phyloP scores from a whole-genome alignment of 148 eudicot species.

The Talinum fruticosum region DNA sequence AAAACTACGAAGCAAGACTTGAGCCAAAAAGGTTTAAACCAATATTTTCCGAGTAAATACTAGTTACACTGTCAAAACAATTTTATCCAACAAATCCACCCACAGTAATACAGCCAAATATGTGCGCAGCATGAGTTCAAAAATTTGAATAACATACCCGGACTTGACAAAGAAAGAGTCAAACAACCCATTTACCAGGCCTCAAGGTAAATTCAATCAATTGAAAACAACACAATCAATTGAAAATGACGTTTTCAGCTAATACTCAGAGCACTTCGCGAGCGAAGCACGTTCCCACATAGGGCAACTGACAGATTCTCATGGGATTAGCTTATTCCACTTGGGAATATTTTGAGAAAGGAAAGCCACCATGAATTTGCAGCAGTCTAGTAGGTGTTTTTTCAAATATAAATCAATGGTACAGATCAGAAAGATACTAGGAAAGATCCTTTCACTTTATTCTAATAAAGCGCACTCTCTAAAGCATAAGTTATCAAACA shows the following conservation, averaged over 20 bases:
- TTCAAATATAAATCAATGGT: neutral
- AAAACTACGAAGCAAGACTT: no score
- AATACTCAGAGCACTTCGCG: slow-evolving; percentile 2
- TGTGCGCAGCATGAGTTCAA: no score
- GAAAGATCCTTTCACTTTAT: slow-evolving; percentile 7
- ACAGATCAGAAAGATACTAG: neutral
- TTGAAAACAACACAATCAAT: neutral
- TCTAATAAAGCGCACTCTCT: slow-evolving; percentile 11
- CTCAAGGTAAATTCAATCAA: neutral
- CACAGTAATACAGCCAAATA: no score
- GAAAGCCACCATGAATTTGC: neutral
- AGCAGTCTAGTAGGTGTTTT: slow-evolving; percentile 1
- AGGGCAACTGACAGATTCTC: slow-evolving; percentile 11
- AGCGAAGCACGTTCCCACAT: slow-evolving; percentile 14
- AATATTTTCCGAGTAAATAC: no score
- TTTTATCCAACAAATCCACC: no score
- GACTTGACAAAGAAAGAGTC: no score
- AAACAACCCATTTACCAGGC: no score
- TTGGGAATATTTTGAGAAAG: slow-evolving; percentile 10
- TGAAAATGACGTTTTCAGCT: neutral
- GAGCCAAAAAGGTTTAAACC: no score
- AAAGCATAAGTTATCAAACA: neutral
- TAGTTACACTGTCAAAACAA: no score
- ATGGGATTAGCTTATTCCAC: slow-evolving; percentile 15
- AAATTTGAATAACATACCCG: no score